Evolutionary conservation across 23 red algal species (phyloP), one percentile per base, ranked within the genome.

Genomic region (Gracilaria domingensis): DNA sequence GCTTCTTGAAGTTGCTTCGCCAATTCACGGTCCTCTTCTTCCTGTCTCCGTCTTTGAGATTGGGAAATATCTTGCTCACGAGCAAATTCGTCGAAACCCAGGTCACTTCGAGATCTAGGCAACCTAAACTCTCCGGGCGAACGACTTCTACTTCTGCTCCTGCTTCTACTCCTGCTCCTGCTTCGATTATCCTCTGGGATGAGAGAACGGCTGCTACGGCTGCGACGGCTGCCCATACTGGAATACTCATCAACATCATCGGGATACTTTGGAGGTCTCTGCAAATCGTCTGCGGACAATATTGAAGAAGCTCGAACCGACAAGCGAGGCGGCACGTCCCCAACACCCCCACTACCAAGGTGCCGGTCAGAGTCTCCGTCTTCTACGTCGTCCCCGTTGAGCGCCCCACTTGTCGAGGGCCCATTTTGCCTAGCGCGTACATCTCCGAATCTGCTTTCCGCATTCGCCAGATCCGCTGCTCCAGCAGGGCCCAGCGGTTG

Each of bases 391-490:
- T 75, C 28, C 26, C 69, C 71, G 11, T 80, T 79, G 36, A 65
- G n/a, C 7, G 21, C 40, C 24, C 29, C 73, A 39, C 58, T 57
- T 34, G 40, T 90, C 42, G 48, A 47, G 0, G 61, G 58, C 40
- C 76, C 65, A 34, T 80, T 80, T 59, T 90, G 86, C 73, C 86
- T 66, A 12, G 73, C 86, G 12, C 86, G 71, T 13, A 90, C 86
- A 90, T 90, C 86, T 42, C 89, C 89, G 36, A 92, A 92, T 39
- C 60, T 55, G 33, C 80, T 66, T 29, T 92, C 89, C 7, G 89
- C 89, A 72, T 92, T 92, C 30, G 78, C 39, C 26, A 92, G 13
- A 57, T 92, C 89, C 12, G 77, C 67, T 45, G 89, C 79, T 1
- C 53, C 89, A 45, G 50, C 36, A 34, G 89, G 89, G 45, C 92